A percentile compares a stretch with the other conserved stretches of the same genome.
Conservation (phyloP, 106 monocot species). For the Allium cepa region DNA sequence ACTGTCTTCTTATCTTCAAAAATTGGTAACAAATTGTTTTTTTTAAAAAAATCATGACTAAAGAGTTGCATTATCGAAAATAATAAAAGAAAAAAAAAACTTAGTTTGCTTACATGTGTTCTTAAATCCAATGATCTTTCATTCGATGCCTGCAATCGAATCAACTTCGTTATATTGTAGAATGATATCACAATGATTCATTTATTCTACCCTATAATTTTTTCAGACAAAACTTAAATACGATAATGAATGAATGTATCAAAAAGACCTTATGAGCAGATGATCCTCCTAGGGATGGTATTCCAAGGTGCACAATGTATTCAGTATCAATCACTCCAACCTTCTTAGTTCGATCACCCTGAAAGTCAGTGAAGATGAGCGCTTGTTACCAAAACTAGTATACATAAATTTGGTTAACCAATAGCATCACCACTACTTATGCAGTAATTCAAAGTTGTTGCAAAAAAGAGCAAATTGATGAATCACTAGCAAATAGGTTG, state of each 20-base stretch:
- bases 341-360: slow-evolving; percentile 79
- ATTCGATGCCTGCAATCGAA: slow-evolving; percentile 20
- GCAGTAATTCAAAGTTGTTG: too few species aligned
- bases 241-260: neutral
- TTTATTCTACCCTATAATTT: neutral
- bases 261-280: slow-evolving; percentile 32
- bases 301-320: slow-evolving; percentile 58
- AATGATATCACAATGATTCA: neutral
- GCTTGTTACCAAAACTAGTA: too few species aligned
- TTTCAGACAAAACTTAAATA: neutral
- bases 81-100: too few species aligned
- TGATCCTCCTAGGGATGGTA: slow-evolving; percentile 55
- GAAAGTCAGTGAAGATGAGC: slow-evolving; percentile 23
- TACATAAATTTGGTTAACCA: too few species aligned
- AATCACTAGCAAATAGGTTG: too few species aligned
- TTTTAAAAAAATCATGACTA: too few species aligned
- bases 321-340: slow-evolving; percentile 67
- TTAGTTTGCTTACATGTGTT: slow-evolving; percentile 40
- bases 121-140: slow-evolving; percentile 60
- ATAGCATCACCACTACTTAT: too few species aligned
- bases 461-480: too few species aligned
- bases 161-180: neutral
- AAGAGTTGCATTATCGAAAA: too few species aligned
- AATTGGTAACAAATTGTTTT: neutral
- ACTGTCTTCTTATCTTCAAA: slow-evolving; percentile 78